Conservation (phyloP, 306 rosid species). For the Ochetophila trinervis region DNA sequence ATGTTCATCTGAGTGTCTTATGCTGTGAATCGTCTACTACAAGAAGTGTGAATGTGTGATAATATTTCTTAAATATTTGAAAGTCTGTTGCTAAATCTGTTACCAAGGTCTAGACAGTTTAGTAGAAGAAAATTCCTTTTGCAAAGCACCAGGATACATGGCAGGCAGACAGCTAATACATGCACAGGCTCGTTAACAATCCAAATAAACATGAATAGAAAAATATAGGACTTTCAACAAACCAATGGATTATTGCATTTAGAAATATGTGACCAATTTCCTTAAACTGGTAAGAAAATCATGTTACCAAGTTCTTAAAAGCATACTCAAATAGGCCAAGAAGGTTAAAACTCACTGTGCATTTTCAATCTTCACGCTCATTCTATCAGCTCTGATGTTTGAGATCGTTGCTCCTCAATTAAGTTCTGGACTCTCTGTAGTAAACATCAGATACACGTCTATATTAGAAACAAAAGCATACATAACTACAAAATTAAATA, state of each 20-base stretch:
- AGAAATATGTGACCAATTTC: background rate
- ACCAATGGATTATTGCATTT: background rate
- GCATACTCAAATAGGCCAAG: background rate
- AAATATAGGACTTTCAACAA: too few species aligned
- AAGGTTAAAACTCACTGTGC: slow-evolving; percentile 8
- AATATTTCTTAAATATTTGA: too few species aligned
- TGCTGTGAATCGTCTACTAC: too few species aligned
- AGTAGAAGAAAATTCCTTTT: too few species aligned
- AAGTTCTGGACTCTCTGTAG: slow-evolving; percentile 73
- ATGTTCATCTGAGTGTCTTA: too few species aligned
- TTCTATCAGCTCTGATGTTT: slow-evolving; percentile 41
- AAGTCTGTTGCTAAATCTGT: too few species aligned
- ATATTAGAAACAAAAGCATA: slow-evolving; percentile 25
- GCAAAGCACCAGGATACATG: too few species aligned
- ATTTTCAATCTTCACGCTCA: slow-evolving; percentile 39
- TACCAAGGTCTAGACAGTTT: too few species aligned
- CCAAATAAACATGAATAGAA: too few species aligned
- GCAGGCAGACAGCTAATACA: too few species aligned
- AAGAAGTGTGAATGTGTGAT: too few species aligned
- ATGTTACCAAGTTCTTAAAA: background rate
- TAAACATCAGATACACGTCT: slow-evolving; percentile 21
- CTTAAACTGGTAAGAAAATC: background rate
- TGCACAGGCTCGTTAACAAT: too few species aligned
- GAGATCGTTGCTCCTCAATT: slow-evolving; percentile 59
- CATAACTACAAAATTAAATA: background rate